phyloP scores from a whole-genome alignment of 768 basidiomycete genomes.

The Leccinum fibrillosum region DNA sequence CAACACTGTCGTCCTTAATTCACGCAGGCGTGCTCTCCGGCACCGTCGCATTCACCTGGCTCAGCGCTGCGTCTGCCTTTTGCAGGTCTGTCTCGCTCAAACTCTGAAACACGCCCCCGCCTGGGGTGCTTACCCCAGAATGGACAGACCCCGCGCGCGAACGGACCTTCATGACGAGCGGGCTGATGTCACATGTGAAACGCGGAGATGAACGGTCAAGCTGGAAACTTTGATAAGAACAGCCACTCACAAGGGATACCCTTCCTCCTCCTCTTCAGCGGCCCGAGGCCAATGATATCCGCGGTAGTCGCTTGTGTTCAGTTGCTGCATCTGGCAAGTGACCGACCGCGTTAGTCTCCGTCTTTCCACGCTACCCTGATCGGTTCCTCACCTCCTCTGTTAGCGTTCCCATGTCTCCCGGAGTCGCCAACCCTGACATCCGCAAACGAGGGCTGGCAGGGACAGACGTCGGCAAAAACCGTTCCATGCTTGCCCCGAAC shows the following conservation, averaged over 20 bases:
- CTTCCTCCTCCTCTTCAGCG: constrained; percentile 83
- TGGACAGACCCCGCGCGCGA: constrained; percentile 76
- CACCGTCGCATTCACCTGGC: constrained; percentile 41
- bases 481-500: constrained; percentile 56
- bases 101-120: constrained; percentile 74
- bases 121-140: constrained; percentile 79
- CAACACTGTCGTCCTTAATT: background rate
- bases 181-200: constrained; percentile 44
- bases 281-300: constrained; percentile 52
- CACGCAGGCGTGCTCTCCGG: background rate
- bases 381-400: constrained; percentile 66
- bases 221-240: constrained; percentile 11
- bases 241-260: constrained; percentile 76
- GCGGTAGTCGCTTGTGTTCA: constrained; percentile 84
- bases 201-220: constrained; percentile 5
- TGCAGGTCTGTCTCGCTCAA: constrained; percentile 85
- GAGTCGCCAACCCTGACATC: constrained; percentile 75
- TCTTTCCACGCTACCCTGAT: background rate
- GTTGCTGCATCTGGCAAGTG: constrained; percentile 68
- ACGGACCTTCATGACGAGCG: constrained; percentile 85
- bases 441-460: constrained; percentile 87
- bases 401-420: constrained; percentile 88
- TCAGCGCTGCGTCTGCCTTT: constrained; percentile 86
- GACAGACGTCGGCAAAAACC: constrained; percentile 67
- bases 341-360: background rate